phyloP scores from a whole-genome alignment of 192 early-diverging fungal genomes.

The Pilaira anomala region DNA sequence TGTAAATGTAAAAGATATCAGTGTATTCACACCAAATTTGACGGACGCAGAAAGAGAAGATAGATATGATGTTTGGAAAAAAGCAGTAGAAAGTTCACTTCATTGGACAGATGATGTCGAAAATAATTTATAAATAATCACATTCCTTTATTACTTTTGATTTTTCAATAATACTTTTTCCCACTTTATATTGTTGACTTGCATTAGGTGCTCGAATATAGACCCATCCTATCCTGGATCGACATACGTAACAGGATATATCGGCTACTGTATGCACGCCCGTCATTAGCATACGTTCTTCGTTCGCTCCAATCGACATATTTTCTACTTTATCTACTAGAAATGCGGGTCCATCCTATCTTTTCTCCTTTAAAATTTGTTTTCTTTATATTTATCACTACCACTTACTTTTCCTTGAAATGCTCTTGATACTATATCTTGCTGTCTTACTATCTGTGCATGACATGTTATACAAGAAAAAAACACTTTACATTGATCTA shows the following conservation, averaged over 20 bases:
- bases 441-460: constrained; percentile 49
- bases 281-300: constrained; percentile 56
- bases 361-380: background rate
- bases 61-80: constrained; percentile 65
- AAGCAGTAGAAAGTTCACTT: constrained; percentile 68
- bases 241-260: constrained; percentile 49
- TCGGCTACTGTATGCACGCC: constrained; percentile 58
- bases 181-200: constrained; percentile 58
- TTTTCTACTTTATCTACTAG: constrained; percentile 52
- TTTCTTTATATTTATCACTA: background rate
- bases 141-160: constrained; percentile 52
- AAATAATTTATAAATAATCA: constrained; percentile 20
- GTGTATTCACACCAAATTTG: constrained; percentile 43
- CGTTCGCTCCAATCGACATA: constrained; percentile 46
- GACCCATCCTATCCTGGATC: constrained; percentile 55
- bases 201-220: constrained; percentile 55
- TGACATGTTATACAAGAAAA: constrained; percentile 56
- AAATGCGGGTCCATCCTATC: constrained; percentile 51
- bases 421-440: constrained; percentile 58
- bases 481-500: constrained; percentile 40
- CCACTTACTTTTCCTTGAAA: constrained; percentile 25
- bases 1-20: constrained; percentile 49
- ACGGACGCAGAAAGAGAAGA: constrained; percentile 49
- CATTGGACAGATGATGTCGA: constrained; percentile 46
- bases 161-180: constrained; percentile 56